These are phyloP conservation scores for Aspergillus brasiliensis DNA, from an alignment of 2,329 filamentous ascomycete species.

Conservation along the genomic window DNA sequence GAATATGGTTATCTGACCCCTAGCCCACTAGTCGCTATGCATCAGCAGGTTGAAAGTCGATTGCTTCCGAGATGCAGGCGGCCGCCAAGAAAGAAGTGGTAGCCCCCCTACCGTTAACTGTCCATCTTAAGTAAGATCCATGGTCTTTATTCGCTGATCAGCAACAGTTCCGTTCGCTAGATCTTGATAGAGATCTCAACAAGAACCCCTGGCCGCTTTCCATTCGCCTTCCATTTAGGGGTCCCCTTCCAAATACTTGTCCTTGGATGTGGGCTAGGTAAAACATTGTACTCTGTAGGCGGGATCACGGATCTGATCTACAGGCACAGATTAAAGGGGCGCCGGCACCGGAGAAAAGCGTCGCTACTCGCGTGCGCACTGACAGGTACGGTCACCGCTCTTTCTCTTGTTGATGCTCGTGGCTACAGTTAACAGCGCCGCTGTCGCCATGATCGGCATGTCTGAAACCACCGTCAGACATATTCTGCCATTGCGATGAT, in stretches of 20 bases:
- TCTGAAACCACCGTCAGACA: not conserved
- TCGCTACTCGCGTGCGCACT: not conserved
- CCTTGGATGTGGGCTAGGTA: not conserved
- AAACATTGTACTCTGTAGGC: not conserved
- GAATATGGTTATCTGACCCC: conserved; percentile 1
- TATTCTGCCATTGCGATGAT: not conserved
- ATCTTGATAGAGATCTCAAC: not conserved
- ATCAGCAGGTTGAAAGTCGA: too few species aligned
- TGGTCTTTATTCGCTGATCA: not conserved
- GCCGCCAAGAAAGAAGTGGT: not conserved
- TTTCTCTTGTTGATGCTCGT: not conserved
- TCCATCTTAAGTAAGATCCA: not conserved
- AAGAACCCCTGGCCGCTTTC: too few species aligned
- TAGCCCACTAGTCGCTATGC: not conserved
- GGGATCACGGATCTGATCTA: not conserved
- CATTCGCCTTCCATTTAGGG: not conserved
- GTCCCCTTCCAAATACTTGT: not conserved
- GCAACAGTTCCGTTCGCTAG: not conserved
- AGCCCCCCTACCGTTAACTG: not conserved
- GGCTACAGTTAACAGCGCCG: not conserved
- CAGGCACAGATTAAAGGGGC: not conserved
- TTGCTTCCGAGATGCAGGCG: not conserved
- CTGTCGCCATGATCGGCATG: not conserved
- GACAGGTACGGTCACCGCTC: not conserved
- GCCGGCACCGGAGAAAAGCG: not conserved